Evolutionary conservation across 495 filamentous ascomycete species (phyloP).

Genomic region (Penicillium alfredii): DNA sequence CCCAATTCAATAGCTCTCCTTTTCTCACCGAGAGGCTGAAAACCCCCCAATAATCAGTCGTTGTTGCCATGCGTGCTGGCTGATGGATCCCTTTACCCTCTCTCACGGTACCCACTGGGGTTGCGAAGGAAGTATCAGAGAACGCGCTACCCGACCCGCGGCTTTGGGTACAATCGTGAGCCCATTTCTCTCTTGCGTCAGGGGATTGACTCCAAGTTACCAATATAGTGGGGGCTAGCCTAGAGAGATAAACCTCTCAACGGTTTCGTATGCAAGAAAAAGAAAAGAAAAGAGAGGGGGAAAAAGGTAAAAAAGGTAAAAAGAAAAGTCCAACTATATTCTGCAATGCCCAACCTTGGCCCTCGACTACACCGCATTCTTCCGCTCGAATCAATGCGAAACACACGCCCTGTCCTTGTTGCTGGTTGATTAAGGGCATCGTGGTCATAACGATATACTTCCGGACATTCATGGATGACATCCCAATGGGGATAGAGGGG

Average conservation of each 20-base stretch:
- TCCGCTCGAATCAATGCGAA: conserved; percentile 16
- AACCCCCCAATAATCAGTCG: no score
- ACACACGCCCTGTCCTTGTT: conserved; percentile 14
- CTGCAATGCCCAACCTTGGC: conserved; percentile 5
- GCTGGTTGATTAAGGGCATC: conserved; percentile 15
- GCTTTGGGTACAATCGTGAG: no score
- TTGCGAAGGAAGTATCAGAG: conserved; percentile 10
- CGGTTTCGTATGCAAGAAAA: conserved; percentile 4
- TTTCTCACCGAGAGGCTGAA: not conserved
- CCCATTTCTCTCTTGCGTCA: no score
- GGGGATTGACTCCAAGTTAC: conserved; percentile 5
- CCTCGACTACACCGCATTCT: conserved; percentile 9
- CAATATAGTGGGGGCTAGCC: conserved; percentile 3
- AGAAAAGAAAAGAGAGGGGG: no score
- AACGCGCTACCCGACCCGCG: conserved; percentile 13
- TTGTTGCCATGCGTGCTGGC: no score
- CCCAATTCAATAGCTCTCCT: conserved; percentile 8
- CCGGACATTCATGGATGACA: no score
- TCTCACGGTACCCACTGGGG: not conserved
- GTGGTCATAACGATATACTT: no score
- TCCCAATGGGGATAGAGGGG: no score
- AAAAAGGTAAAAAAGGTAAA: no score
- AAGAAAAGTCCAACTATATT: no score
- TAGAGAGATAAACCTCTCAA: conserved; percentile 2
- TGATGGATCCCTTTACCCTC: no score